Conservation (phyloP, 2,329 filamentous ascomycete genomes). For the Pseudogymnoascus sp. region DNA sequence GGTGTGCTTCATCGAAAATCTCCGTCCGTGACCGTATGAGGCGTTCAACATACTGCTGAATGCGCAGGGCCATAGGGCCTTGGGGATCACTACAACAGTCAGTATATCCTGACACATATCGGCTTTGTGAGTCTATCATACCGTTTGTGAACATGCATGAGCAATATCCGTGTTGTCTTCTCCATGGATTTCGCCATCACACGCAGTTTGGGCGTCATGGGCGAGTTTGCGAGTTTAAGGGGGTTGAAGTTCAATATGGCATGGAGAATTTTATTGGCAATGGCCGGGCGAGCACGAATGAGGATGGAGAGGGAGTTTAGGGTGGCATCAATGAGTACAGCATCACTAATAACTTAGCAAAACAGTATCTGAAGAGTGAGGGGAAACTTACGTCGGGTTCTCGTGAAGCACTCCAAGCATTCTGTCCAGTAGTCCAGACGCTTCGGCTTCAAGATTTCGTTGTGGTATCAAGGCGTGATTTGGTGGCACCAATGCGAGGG, state of each 20-base stretch:
- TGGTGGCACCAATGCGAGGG: constrained; percentile 73
- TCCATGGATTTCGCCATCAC: constrained; percentile 91
- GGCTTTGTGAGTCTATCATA: constrained; percentile 31
- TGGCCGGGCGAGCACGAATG: constrained; percentile 70
- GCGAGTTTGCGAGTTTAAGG: constrained; percentile 66
- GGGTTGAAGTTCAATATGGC: constrained; percentile 88
- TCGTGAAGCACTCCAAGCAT: constrained; percentile 81
- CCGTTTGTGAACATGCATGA: constrained; percentile 77
- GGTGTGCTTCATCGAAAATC: constrained; percentile 66
- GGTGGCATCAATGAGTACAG: constrained; percentile 80
- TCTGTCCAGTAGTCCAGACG: constrained; percentile 80
- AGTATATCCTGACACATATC: constrained; percentile 14
- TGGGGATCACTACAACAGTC: constrained; percentile 59
- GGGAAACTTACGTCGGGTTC: constrained; percentile 59
- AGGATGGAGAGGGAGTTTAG: constrained; percentile 80
- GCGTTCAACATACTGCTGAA: constrained; percentile 81
- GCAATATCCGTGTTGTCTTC: constrained; percentile 75
- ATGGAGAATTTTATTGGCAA: constrained; percentile 77
- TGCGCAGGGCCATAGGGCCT: constrained; percentile 64
- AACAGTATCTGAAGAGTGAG: constrained; percentile 30
- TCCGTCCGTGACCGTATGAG: constrained; percentile 71
- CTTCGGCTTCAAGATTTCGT: constrained; percentile 82
- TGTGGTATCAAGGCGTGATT: constrained; percentile 75
- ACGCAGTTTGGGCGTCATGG: constrained; percentile 68
- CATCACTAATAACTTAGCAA: constrained; percentile 52